phyloP scores from a whole-genome alignment of 495 filamentous ascomycete genomes.

The Tuber calosporum region DNA sequence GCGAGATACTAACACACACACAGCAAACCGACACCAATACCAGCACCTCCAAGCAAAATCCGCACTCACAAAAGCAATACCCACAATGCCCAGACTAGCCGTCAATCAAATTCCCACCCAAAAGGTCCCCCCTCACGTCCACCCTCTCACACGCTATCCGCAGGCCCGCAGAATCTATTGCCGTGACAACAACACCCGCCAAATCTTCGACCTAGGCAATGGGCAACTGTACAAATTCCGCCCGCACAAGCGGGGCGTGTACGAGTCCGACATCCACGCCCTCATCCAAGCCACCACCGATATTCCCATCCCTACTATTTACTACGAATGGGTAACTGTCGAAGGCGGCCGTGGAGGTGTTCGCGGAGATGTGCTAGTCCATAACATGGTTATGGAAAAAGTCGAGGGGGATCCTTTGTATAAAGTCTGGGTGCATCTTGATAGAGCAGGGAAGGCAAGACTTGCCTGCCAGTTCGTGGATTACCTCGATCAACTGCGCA shows the following conservation, averaged over 20 bases:
- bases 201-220: not conserved
- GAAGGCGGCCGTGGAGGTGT: not conserved
- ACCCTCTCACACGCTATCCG: not conserved
- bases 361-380: not conserved
- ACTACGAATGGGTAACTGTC: not conserved
- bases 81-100: not conserved
- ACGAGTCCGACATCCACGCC: slow-evolving; percentile 1
- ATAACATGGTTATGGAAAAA: not conserved
- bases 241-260: not conserved
- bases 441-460: not conserved
- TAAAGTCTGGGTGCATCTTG: not conserved
- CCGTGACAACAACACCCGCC: not conserved
- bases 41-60: not conserved
- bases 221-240: not conserved
- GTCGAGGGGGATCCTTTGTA: not conserved
- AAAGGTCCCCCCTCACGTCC: not conserved
- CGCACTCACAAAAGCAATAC: not conserved
- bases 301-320: not conserved
- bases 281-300: not conserved
- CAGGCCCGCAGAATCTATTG: not conserved
- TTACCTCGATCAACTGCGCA: not conserved
- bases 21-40: not conserved
- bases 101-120: not conserved
- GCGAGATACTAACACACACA: not conserved
- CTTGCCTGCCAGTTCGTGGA: not conserved